Conservation (phyloP, 2,329 filamentous ascomycete species). For the Botryosphaeria agaves region DNA sequence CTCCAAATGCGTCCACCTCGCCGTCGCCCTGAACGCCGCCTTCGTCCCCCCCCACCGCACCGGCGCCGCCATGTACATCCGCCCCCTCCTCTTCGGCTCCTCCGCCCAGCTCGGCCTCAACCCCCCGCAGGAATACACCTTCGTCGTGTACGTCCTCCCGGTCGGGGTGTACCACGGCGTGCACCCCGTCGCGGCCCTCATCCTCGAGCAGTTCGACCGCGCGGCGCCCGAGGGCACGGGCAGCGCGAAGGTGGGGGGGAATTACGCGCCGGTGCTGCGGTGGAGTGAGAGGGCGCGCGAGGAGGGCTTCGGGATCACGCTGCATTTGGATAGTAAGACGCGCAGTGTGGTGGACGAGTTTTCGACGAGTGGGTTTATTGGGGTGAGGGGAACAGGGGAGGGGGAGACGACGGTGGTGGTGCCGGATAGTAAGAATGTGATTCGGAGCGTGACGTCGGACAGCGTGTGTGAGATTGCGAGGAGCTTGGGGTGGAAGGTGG, state of each 20-base stretch:
- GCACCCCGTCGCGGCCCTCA: slow-evolving; percentile 69
- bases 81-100: slow-evolving; percentile 75
- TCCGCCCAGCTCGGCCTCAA: slow-evolving; percentile 73
- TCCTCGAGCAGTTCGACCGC: slow-evolving; percentile 87
- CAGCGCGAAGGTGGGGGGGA: slow-evolving; percentile 85
- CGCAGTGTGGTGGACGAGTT: slow-evolving; percentile 89
- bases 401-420: slow-evolving; percentile 53
- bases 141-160: slow-evolving; percentile 77
- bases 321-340: slow-evolving; percentile 77
- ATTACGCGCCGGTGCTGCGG: slow-evolving; percentile 82
- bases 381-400: slow-evolving; percentile 36
- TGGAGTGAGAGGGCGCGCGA: slow-evolving; percentile 68
- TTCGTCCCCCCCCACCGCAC: slow-evolving; percentile 82
- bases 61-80: slow-evolving; percentile 82
- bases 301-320: slow-evolving; percentile 80
- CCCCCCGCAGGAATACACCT: slow-evolving; percentile 83
- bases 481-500: slow-evolving; percentile 70
- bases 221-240: slow-evolving; percentile 84
- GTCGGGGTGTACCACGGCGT: slow-evolving; percentile 89
- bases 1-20: slow-evolving; percentile 56
- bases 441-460: slow-evolving; percentile 71
- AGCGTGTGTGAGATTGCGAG: slow-evolving; percentile 60
- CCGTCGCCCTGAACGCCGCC: slow-evolving; percentile 75
- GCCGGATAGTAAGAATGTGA: slow-evolving; percentile 77
- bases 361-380: slow-evolving; percentile 85